A percentile compares a stretch with the other conserved stretches of the same genome.
Conservation (phyloP, 1,139 yeast genomes). For the Hansenula anomala region DNA sequence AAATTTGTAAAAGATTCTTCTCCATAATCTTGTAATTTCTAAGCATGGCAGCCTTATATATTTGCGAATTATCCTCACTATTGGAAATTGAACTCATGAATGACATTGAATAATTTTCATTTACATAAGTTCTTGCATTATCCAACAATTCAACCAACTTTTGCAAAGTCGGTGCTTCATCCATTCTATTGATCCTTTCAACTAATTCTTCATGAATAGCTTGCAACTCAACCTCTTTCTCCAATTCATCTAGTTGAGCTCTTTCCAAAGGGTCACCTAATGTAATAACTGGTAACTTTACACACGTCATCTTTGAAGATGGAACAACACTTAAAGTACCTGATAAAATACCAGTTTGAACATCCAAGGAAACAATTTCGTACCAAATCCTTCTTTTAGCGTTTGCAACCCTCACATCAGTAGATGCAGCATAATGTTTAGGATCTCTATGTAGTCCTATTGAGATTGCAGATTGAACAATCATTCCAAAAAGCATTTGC, state of each 20-base stretch:
- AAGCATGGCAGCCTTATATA: neutral
- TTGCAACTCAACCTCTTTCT: neutral
- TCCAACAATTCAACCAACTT: neutral
- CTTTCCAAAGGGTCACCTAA: neutral
- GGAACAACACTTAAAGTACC: neutral
- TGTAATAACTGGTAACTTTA: neutral
- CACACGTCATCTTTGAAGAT: neutral
- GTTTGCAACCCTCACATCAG: neutral
- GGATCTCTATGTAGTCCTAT: conserved; percentile 32
- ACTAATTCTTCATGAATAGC: neutral
- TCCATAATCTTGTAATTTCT: conserved; percentile 1
- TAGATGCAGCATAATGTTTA: neutral
- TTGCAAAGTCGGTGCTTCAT: neutral
- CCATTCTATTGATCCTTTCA: neutral
- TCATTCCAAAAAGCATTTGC: conserved; percentile 27
- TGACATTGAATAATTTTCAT: neutral
- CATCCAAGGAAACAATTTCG: neutral
- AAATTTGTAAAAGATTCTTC: neutral
- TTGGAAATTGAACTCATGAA: neutral
- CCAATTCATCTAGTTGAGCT: neutral
- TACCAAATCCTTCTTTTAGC: conserved; percentile 1
- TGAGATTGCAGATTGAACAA: conserved; percentile 30
- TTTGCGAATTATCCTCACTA: neutral
- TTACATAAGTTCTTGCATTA: neutral
- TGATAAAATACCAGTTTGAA: neutral